Evolutionary conservation across 495 filamentous ascomycete genomes (phyloP).

Genomic region (Pseudoneurospora amorphoporcata): DNA sequence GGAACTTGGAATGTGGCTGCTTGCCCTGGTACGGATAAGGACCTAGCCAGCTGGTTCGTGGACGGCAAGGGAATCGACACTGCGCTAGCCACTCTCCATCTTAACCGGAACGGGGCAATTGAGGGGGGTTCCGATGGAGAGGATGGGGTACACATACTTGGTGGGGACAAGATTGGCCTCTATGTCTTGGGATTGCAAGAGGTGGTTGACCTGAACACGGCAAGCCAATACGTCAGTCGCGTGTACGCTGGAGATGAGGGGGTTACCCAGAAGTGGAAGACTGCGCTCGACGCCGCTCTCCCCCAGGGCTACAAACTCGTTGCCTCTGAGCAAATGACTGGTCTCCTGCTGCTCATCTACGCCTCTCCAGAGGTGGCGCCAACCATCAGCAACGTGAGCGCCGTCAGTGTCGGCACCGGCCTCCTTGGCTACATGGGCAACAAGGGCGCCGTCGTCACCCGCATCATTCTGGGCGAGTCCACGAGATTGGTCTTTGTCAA

Average conservation of each 20-base stretch:
- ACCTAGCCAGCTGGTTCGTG: constrained; percentile 79
- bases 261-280: constrained; percentile 68
- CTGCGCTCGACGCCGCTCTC: constrained; percentile 55
- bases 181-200: constrained; percentile 91
- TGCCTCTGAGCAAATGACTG: constrained; percentile 74
- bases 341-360: constrained; percentile 76
- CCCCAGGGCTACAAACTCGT: constrained; percentile 68
- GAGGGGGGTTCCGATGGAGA: constrained; percentile 11
- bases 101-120: constrained; percentile 21
- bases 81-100: constrained; percentile 41
- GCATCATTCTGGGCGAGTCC: constrained; percentile 81
- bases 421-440: constrained; percentile 90
- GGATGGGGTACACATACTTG: constrained; percentile 26
- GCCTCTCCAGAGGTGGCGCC: constrained; percentile 64
- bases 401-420: constrained; percentile 71
- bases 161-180: constrained; percentile 61
- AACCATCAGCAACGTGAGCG: constrained; percentile 66
- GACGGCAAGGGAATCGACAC: constrained; percentile 59
- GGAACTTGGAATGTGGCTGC: constrained; percentile 94
- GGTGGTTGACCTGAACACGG: constrained; percentile 72
- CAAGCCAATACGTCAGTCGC: constrained; percentile 41
- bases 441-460: constrained; percentile 78
- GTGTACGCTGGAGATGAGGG: constrained; percentile 60
- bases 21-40: constrained; percentile 69
- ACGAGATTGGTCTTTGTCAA: constrained; percentile 84